Evolutionary conservation across 768 basidiomycete genomes (phyloP).

Genomic region (Daedaleopsis nitida): DNA sequence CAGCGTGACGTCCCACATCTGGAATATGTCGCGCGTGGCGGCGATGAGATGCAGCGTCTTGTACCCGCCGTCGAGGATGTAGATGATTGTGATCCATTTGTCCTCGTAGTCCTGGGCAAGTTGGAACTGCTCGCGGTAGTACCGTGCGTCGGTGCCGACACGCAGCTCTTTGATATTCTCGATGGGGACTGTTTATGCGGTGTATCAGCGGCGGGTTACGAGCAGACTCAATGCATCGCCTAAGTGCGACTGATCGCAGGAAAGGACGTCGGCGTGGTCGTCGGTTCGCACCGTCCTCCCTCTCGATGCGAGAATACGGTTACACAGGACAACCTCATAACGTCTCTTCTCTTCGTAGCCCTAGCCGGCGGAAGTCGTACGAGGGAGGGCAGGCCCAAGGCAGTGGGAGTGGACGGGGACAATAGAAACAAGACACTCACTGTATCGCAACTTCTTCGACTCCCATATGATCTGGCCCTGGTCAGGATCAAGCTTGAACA

Average conservation of each 20-base stretch:
- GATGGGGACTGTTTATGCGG: conserved; percentile 62
- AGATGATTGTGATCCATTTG: conserved; percentile 86
- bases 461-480: conserved; percentile 81
- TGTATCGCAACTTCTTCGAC: conserved; percentile 67
- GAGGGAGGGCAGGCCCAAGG: neutral
- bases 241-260: too few species aligned
- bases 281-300: too few species aligned
- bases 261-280: too few species aligned
- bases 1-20: conserved; percentile 66
- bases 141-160: conserved; percentile 65
- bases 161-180: conserved; percentile 89
- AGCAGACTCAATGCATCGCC: neutral
- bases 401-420: neutral
- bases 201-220: neutral
- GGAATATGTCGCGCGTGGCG: conserved; percentile 59
- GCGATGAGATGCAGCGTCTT: conserved; percentile 89
- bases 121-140: conserved; percentile 72
- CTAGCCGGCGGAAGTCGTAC: neutral
- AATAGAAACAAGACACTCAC: conserved; percentile 39
- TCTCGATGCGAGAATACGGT: too few species aligned
- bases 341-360: too few species aligned
- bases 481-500: conserved; percentile 77
- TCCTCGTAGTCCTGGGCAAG: conserved; percentile 61
- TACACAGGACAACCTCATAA: too few species aligned
- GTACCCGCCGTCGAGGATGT: conserved; percentile 73